Percentiles rank a stretch among this genome's conserved stretches.
These are phyloP conservation scores for Globisporangium apiculatum DNA, from an alignment of 352 stramenopile species.

Conservation along the genomic window DNA sequence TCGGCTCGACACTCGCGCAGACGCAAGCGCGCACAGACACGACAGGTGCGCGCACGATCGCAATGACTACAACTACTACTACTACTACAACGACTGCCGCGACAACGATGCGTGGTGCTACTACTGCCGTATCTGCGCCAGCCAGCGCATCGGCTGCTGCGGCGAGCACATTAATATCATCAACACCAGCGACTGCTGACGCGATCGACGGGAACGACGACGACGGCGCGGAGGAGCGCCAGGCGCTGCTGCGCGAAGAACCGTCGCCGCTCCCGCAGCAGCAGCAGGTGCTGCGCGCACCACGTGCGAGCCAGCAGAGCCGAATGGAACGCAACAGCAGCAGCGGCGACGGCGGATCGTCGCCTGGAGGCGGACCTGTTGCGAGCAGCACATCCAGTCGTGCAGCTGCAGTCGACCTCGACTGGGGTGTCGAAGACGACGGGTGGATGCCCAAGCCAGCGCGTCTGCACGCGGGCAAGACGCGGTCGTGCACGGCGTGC, in stretches of 20 bases:
- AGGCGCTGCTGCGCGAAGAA: conserved; percentile 6
- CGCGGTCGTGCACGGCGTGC: conserved; percentile 68
- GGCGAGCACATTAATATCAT: neutral
- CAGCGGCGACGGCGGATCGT: conserved; percentile 2
- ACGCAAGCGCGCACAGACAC: conserved; percentile 5
- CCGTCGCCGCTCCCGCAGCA: neutral
- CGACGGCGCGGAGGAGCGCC: conserved; percentile 3
- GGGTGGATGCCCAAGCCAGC: conserved; percentile 83
- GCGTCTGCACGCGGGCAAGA: conserved; percentile 71
- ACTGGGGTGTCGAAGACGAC: conserved; percentile 39
- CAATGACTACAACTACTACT: neutral
- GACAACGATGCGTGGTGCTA: neutral
- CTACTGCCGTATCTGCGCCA: neutral
- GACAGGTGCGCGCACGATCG: neutral
- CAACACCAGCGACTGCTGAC: neutral
- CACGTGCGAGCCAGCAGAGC: conserved; percentile 3
- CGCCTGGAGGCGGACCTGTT: neutral
- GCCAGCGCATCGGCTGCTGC: neutral
- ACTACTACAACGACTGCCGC: neutral
- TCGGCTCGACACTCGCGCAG: conserved; percentile 7
- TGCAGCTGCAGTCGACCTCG: conserved; percentile 3
- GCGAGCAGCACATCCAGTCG: neutral
- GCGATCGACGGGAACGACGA: conserved; percentile 5
- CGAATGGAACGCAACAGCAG: conserved; percentile 11
- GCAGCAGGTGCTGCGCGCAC: conserved; percentile 1